These are phyloP conservation scores for Epithele typhae DNA, from an alignment of 768 basidiomycete species.

Conservation along the genomic window DNA sequence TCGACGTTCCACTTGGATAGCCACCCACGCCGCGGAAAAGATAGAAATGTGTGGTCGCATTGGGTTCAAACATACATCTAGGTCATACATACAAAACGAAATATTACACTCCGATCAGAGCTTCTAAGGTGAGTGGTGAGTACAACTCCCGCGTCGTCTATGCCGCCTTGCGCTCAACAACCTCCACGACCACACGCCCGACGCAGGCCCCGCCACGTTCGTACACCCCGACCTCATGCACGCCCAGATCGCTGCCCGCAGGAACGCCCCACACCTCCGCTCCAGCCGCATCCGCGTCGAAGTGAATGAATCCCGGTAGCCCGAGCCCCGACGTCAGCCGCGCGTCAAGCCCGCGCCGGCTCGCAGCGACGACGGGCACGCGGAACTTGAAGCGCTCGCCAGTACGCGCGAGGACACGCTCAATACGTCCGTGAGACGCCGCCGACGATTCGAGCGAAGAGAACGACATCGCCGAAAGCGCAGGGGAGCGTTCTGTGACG, in stretches of 20 bases:
- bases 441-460: conserved; percentile 55
- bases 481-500: neutral
- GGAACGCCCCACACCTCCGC: conserved; percentile 59
- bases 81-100: no score
- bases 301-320: conserved; percentile 53
- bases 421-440: conserved; percentile 4
- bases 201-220: conserved; percentile 46
- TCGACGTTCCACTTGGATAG: no score
- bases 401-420: conserved; percentile 46
- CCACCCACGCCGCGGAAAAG: no score
- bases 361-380: conserved; percentile 32
- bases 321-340: conserved; percentile 47
- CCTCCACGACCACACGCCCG: conserved; percentile 52
- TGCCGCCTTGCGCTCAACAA: conserved; percentile 33
- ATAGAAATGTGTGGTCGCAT: no score
- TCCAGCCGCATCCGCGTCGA: conserved; percentile 41
- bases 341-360: conserved; percentile 33
- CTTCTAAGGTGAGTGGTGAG: no score
- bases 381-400: conserved; percentile 60
- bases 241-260: conserved; percentile 44
- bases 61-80: no score
- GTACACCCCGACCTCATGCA: conserved; percentile 53
- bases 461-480: conserved; percentile 44
- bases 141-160: no score
- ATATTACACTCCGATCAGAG: no score